These are phyloP conservation scores for Nigrospora oryzae DNA, from an alignment of 2,329 filamentous ascomycete genomes.

Conservation along the genomic window DNA sequence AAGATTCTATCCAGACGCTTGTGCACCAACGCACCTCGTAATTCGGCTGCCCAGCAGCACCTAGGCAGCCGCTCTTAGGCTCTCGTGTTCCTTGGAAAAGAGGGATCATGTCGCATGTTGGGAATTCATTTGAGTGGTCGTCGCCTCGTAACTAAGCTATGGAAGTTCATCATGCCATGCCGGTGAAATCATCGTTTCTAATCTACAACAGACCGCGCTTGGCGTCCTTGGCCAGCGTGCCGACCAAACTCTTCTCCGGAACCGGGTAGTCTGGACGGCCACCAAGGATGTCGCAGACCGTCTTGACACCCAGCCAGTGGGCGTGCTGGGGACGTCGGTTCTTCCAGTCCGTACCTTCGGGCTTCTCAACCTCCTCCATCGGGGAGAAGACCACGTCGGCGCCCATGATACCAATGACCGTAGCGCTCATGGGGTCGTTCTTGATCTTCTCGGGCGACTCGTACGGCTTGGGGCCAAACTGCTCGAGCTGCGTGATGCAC, in stretches of 20 bases:
- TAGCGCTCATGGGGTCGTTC: constrained; percentile 62
- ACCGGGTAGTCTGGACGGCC: constrained; percentile 52
- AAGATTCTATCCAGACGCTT: too few relatives aligned
- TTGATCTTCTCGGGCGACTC: constrained; percentile 54
- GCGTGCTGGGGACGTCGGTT: constrained; percentile 76
- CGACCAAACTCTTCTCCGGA: constrained; percentile 41
- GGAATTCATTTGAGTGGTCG: too few relatives aligned
- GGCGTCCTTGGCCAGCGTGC: constrained; percentile 49
- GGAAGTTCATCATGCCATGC: too few relatives aligned
- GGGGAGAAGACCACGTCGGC: constrained; percentile 81
- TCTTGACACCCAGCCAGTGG: constrained; percentile 76
- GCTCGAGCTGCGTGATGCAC: constrained; percentile 86
- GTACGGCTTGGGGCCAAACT: constrained; percentile 57
- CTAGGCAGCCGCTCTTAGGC: too few relatives aligned
- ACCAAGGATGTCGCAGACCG: constrained; percentile 75
- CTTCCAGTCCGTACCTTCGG: constrained; percentile 84
- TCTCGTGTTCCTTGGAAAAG: too few relatives aligned
- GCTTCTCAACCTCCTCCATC: constrained; percentile 76
- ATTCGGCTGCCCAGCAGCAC: too few relatives aligned
- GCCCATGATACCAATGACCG: constrained; percentile 88
- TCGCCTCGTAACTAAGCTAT: too few relatives aligned
- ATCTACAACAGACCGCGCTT: constrained; percentile 41
- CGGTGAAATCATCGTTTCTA: too few relatives aligned
- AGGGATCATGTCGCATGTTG: too few relatives aligned
- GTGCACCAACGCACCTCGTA: too few relatives aligned